Conservation (phyloP, 139 green algal species). For the Zygnema cylindricum region DNA sequence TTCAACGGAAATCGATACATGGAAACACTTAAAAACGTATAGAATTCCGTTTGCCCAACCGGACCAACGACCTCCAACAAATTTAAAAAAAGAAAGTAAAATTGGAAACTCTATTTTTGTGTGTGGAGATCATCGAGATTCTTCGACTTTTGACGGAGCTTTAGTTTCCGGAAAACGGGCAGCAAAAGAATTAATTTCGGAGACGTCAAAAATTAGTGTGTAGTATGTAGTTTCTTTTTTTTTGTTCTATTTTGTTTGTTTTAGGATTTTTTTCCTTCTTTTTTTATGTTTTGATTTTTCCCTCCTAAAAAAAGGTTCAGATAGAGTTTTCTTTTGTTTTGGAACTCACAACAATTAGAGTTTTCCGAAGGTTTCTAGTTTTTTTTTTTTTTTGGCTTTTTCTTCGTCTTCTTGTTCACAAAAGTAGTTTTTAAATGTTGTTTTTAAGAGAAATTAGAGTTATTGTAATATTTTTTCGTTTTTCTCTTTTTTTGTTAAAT, state of each 20-base stretch:
- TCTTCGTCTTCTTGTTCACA: not conserved
- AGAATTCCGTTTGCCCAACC: constrained; percentile 88
- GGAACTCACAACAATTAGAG: not conserved
- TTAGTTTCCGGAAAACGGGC: constrained; percentile 53
- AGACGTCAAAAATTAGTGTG: constrained; percentile 12
- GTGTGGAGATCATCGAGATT: constrained; percentile 87
- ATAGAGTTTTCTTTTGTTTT: not conserved
- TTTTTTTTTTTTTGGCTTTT: not conserved
- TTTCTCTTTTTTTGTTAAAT: not conserved
- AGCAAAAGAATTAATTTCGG: constrained; percentile 46
- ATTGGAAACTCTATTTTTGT: constrained; percentile 78
- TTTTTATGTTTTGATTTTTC: too few species aligned
- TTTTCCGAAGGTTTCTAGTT: not conserved
- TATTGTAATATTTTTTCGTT: not conserved
- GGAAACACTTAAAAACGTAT: constrained; percentile 86
- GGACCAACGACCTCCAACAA: constrained; percentile 45
- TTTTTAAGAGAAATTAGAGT: too few species aligned
- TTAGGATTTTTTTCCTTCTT: not conserved
- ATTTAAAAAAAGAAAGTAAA: constrained; percentile 65
- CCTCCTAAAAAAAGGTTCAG: too few species aligned
- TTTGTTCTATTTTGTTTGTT: not conserved
- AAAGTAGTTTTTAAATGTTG: too few species aligned
- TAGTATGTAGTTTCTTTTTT: not conserved
- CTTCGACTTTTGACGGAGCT: constrained; percentile 74
- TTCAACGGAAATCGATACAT: constrained; percentile 69